Evolutionary conservation across 1,284 basidiomycete species (phyloP).

Genomic region (Cutaneotrichosporon cavernicola): DNA sequence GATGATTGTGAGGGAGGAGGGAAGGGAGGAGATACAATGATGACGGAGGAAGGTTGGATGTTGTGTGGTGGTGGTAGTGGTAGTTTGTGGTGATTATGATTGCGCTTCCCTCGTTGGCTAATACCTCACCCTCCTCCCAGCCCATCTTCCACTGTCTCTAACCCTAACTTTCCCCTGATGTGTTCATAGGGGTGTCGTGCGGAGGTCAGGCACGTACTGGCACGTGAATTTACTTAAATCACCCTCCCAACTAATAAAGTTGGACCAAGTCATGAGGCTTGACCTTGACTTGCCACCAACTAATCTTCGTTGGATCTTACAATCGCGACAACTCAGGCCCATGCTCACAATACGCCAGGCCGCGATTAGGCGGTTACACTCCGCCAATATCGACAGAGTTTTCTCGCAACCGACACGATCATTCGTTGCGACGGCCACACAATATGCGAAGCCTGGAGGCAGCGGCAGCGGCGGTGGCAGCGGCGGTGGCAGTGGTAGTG

Average conservation of each 20-base stretch:
- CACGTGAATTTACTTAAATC: neutral
- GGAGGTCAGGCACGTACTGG: neutral
- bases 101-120: neutral
- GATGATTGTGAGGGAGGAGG: neutral
- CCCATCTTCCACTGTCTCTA: too few relatives aligned
- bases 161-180: neutral
- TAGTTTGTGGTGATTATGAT: neutral
- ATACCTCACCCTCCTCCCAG: too few relatives aligned
- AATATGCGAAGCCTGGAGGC: neutral
- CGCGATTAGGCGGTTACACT: neutral
- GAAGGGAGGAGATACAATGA: neutral
- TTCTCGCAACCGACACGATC: neutral
- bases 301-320: neutral
- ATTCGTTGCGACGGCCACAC: neutral
- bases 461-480: neutral
- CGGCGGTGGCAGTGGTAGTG: too few relatives aligned
- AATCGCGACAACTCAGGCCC: neutral
- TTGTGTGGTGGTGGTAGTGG: too few relatives aligned
- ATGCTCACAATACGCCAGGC: constrained; percentile 2
- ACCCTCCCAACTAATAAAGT: neutral
- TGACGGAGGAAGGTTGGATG: too few relatives aligned
- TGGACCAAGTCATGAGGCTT: neutral
- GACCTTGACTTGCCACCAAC: neutral
- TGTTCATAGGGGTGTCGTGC: too few relatives aligned
- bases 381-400: neutral